These are phyloP conservation scores for Candida dajiaensis DNA, from an alignment of 805 yeast genomes.

Conservation along the genomic window DNA sequence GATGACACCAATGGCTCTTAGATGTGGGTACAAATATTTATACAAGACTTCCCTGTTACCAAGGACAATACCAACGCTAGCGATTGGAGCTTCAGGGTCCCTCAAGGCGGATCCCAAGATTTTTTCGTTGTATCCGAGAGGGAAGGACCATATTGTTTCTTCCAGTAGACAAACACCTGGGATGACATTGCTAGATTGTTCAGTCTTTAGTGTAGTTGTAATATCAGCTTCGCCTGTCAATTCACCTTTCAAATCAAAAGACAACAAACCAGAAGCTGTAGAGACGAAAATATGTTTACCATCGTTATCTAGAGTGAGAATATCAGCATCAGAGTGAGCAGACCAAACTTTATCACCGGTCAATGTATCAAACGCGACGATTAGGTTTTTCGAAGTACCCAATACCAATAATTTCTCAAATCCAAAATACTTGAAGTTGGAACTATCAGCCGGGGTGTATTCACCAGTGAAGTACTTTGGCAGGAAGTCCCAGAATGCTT, in stretches of 20 bases:
- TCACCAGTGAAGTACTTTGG: constrained; percentile 9
- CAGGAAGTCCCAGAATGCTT: constrained; percentile 9
- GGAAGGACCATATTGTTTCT: constrained; percentile 33
- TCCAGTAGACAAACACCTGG: constrained; percentile 12
- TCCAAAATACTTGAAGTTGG: constrained; percentile 35
- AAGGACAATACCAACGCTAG: constrained; percentile 62
- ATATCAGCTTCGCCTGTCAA: constrained; percentile 13
- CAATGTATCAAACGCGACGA: constrained; percentile 38
- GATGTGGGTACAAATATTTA: constrained; percentile 75
- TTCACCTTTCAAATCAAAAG: constrained; percentile 17
- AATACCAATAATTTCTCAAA: constrained; percentile 37
- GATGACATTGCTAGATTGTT: constrained; percentile 8
- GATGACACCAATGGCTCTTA: constrained; percentile 45
- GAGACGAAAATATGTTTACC: constrained; percentile 12
- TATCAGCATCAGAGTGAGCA: constrained; percentile 16
- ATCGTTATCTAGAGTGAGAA: constrained; percentile 17
- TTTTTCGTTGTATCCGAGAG: constrained; percentile 26
- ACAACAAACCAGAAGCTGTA: constrained; percentile 20
- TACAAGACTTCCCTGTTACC: constrained; percentile 71
- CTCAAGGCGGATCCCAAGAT: constrained; percentile 36
- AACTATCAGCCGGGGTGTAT: constrained; percentile 1
- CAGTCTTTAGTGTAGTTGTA: constrained; percentile 14
- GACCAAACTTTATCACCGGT: constrained; percentile 38
- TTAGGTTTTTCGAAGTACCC: constrained; percentile 33
- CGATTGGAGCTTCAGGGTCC: constrained; percentile 34